Evolutionary conservation across 129 eudicot species (phyloP).

Genomic region (Tanacetum coccineum): DNA sequence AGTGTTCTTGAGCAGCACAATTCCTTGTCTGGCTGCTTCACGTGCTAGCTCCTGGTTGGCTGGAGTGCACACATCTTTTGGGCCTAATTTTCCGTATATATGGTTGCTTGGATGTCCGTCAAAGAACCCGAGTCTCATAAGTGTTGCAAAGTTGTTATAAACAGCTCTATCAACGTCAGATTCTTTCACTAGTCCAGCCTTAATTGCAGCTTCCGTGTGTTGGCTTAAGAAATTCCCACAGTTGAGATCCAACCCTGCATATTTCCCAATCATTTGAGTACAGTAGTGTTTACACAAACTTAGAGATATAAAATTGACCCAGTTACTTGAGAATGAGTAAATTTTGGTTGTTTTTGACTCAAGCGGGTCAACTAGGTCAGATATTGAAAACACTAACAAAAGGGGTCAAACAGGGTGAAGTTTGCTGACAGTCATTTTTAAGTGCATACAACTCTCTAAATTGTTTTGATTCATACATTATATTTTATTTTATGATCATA

Average conservation of each 20-base stretch:
- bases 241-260: slow-evolving; percentile 81
- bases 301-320: too few relatives aligned
- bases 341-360: too few relatives aligned
- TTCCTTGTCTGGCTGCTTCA: slow-evolving; percentile 95
- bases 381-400: too few relatives aligned
- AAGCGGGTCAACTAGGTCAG: too few relatives aligned
- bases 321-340: too few relatives aligned
- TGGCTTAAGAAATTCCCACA: slow-evolving; percentile 64
- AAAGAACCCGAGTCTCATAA: slow-evolving; percentile 91
- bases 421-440: too few relatives aligned
- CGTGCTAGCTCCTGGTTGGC: slow-evolving; percentile 81
- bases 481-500: too few relatives aligned
- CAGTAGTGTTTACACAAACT: too few relatives aligned
- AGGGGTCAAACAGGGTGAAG: too few relatives aligned
- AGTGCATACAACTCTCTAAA: too few relatives aligned
- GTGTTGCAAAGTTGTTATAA: slow-evolving; percentile 67
- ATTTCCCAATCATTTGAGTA: neutral
- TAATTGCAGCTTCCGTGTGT: slow-evolving; percentile 65
- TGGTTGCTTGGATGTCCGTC: slow-evolving; percentile 82
- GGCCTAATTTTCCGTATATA: slow-evolving; percentile 69
- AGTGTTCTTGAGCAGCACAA: slow-evolving; percentile 78
- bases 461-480: too few relatives aligned
- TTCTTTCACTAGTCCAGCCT: slow-evolving; percentile 60
- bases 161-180: slow-evolving; percentile 59
- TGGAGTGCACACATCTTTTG: slow-evolving; percentile 83